Evolutionary conservation across 495 filamentous ascomycete genomes (phyloP).

Genomic region (Pseudevernia furfuracea): DNA sequence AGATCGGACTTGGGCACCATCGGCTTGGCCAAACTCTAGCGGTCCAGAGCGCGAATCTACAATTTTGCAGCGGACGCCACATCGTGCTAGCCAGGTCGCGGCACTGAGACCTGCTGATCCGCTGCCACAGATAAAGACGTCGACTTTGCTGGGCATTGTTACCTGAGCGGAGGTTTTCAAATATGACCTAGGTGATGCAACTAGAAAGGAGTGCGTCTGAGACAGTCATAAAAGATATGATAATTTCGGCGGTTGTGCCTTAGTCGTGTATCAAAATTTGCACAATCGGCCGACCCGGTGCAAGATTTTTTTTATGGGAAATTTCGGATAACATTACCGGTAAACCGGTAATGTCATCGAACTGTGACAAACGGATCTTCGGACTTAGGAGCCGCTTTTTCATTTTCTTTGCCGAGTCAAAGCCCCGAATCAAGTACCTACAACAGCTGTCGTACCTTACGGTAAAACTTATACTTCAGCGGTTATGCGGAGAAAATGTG

Average conservation of each 20-base stretch:
- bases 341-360: neutral
- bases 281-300: neutral
- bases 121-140: slow-evolving; percentile 10
- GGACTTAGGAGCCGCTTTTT: neutral
- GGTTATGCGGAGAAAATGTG: too few relatives aligned
- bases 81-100: slow-evolving; percentile 8
- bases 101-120: slow-evolving; percentile 12
- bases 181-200: neutral
- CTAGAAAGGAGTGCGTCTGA: neutral
- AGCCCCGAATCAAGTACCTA: too few relatives aligned
- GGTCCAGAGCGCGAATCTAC: slow-evolving; percentile 8
- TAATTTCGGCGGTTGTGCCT: neutral
- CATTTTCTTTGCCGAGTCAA: too few relatives aligned
- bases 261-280: neutral
- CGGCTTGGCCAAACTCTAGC: slow-evolving; percentile 55
- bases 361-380: neutral
- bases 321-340: too few relatives aligned
- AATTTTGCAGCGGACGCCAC: slow-evolving; percentile 7
- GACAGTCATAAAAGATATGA: neutral
- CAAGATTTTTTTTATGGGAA: too few relatives aligned
- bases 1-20: slow-evolving; percentile 72
- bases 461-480: too few relatives aligned
- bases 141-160: slow-evolving; percentile 1
- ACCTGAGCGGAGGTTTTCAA: neutral
- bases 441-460: too few relatives aligned